Base-by-base conservation (phyloP, 129 eudicot genomes). In the Lactuca sativa region DNA sequence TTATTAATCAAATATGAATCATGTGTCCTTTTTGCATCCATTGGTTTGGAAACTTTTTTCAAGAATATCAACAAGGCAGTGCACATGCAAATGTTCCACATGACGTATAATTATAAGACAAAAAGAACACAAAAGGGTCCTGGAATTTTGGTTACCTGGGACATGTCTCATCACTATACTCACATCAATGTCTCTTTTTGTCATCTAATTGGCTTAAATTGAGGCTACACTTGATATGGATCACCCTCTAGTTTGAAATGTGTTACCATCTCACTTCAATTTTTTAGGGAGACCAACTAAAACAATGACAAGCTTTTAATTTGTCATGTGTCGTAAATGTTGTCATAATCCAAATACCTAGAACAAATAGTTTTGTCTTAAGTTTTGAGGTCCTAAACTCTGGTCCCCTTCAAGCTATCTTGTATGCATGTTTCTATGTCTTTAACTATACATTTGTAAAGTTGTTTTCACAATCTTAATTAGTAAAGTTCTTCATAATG, bases 31-130 rank as follows among this genome's bases (percentile, higher is more conserved):
- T 62, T 69, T 62, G 57, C 41, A 69, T 61, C 76, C 66, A 69
- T 33, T 54, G n/a, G 38, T 56, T 76, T 52, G 32, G 64, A 69
- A 64, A 60, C 47, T 30, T 25, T 30, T 11, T 9, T 3, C 53
- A 76, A 76, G 71, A 53, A 37, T 65, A 69, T 53, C 60, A 76
- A 61, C 75, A 76, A 61, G 76, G 81, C 81, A 37, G 18, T 30
- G 76, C 81, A 77, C 81, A 77, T 77, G 81, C 76, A 69, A 16
- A 57, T 77, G 81, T 77, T 62, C 81, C 71, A 61, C 33, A 53
- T 60, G 70, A 69, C 48, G n/a, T 53, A 40, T 62, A 54, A 15
- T 62, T 77, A 31, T 12, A 69, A 44, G 71, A 69, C 76, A 77
- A 69, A 3, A 14, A 8, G 37, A 36, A 67, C 56, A 75, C 12